These are phyloP conservation scores for Berberis vulgaris DNA, from an alignment of 164 flowering plant genomes.

Conservation along the genomic window DNA sequence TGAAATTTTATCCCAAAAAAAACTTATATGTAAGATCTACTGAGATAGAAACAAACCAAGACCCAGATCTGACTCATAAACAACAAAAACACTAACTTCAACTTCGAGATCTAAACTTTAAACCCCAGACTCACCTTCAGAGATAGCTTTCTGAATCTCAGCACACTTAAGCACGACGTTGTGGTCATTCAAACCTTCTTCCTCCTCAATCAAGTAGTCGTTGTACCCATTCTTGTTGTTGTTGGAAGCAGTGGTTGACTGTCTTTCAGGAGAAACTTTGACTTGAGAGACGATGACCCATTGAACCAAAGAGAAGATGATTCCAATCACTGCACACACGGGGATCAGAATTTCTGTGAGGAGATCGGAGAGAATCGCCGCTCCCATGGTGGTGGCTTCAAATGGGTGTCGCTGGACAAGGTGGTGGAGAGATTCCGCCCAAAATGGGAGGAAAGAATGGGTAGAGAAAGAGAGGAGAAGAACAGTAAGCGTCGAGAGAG, in stretches of 20 bases:
- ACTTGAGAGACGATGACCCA: conserved; percentile 64
- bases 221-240: conserved; percentile 43
- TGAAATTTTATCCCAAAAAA: too few relatives aligned
- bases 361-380: conserved; percentile 30
- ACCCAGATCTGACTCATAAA: conserved; percentile 3
- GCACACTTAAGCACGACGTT: conserved; percentile 62
- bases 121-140: conserved; percentile 44
- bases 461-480: too few relatives aligned
- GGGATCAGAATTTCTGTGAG: conserved; percentile 64
- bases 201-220: conserved; percentile 34
- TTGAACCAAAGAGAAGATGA: conserved; percentile 57
- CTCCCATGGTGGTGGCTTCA: background rate
- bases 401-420: too few relatives aligned
- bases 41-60: background rate
- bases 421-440: too few relatives aligned
- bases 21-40: too few relatives aligned
- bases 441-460: too few relatives aligned
- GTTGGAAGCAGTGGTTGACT: conserved; percentile 7
- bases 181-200: conserved; percentile 33
- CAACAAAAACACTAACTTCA: background rate
- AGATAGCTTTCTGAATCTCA: conserved; percentile 16
- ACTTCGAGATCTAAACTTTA: background rate
- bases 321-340: conserved; percentile 62
- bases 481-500: too few relatives aligned
- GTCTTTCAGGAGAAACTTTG: conserved; percentile 42